Evolutionary conservation across 2,329 filamentous ascomycete genomes (phyloP).

Genomic region (Tolypocladium paradoxum): DNA sequence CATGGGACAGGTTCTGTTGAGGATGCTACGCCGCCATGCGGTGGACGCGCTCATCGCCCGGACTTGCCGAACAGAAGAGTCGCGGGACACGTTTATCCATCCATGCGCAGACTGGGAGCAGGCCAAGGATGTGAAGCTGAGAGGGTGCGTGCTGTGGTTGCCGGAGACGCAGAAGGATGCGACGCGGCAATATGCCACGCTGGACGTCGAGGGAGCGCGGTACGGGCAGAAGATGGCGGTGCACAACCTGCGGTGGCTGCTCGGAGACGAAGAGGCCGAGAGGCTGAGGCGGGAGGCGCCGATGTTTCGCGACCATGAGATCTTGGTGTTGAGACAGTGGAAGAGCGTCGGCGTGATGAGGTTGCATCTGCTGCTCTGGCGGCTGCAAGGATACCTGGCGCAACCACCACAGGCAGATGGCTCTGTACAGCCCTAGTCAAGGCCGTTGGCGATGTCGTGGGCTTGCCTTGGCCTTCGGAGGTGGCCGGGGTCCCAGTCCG

Average conservation of each 20-base stretch:
- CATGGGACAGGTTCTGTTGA: conserved; percentile 44
- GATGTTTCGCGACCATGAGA: conserved; percentile 24
- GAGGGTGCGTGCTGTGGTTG: conserved; percentile 36
- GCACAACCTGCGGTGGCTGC: conserved; percentile 39
- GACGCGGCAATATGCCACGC: conserved; percentile 30
- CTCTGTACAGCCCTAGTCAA: neutral
- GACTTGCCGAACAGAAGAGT: conserved; percentile 6
- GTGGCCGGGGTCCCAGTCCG: no score
- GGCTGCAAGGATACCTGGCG: conserved; percentile 43
- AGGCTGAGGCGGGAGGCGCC: conserved; percentile 24
- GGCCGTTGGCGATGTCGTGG: neutral
- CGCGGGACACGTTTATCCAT: conserved; percentile 27
- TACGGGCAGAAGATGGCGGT: conserved; percentile 33
- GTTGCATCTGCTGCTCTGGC: conserved; percentile 44
- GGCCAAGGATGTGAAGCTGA: conserved; percentile 24
- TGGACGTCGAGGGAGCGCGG: conserved; percentile 25
- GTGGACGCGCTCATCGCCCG: conserved; percentile 30
- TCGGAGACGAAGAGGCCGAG: conserved; percentile 35
- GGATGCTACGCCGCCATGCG: conserved; percentile 36
- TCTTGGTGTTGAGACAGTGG: conserved; percentile 31
- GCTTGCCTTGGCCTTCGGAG: no score
- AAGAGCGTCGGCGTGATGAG: conserved; percentile 26
- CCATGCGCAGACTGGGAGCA: conserved; percentile 33
- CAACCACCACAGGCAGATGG: neutral
- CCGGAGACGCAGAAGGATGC: conserved; percentile 10